These are phyloP conservation scores for Sambucus nigra DNA, from an alignment of 129 eudicot genomes.

Conservation along the genomic window DNA sequence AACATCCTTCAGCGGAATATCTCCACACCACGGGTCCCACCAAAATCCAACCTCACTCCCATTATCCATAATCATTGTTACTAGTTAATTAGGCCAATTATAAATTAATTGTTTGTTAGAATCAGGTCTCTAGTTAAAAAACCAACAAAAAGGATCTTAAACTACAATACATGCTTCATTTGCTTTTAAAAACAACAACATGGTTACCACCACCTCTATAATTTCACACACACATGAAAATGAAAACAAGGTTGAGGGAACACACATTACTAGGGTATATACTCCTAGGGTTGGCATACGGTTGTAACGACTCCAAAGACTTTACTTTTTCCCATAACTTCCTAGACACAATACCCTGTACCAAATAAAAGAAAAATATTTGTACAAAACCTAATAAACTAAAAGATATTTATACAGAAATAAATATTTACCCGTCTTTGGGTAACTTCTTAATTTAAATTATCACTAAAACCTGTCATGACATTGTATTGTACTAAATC, in stretches of 20 bases:
- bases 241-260: slow-evolving; percentile 10
- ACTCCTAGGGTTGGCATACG: slow-evolving; percentile 77
- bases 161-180: too few species aligned
- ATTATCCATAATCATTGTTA: too few species aligned
- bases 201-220: too few species aligned
- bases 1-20: too few species aligned
- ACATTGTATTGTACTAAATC: slow-evolving; percentile 44
- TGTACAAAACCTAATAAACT: not conserved
- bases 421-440: slow-evolving; percentile 30
- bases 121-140: too few species aligned
- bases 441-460: slow-evolving; percentile 33
- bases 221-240: not conserved
- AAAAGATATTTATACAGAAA: not conserved
- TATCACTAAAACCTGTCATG: slow-evolving; percentile 47
- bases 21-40: too few species aligned
- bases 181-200: too few species aligned
- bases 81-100: too few species aligned
- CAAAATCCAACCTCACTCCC: too few species aligned
- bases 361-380: slow-evolving; percentile 6
- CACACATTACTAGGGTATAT: slow-evolving; percentile 53
- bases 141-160: too few species aligned
- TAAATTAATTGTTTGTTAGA: too few species aligned
- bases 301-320: slow-evolving; percentile 68
- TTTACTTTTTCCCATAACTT: slow-evolving; percentile 71
- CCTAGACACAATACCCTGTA: slow-evolving; percentile 49